Conservation (phyloP, 208 protist genomes). For the Acanthamoeba quina region DNA sequence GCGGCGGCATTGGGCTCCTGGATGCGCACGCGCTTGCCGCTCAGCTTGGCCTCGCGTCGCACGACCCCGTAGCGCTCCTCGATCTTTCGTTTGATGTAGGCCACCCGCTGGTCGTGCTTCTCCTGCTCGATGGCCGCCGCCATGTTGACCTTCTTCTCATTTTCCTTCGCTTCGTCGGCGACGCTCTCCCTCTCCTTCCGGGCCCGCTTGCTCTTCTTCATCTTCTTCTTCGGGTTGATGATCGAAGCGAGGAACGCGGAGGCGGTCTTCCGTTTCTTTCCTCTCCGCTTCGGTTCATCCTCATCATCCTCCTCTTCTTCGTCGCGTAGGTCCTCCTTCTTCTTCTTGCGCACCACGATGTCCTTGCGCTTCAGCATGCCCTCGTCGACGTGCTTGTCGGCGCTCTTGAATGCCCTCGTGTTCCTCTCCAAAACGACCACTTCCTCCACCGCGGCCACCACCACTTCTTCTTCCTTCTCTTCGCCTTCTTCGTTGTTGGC, state of each 20-base stretch:
- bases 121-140: background rate
- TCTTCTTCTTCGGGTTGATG: background rate
- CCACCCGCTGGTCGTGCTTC: background rate
- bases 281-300: background rate
- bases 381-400: background rate
- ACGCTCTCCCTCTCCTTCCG: background rate
- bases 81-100: slow-evolving; percentile 40
- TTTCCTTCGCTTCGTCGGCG: background rate
- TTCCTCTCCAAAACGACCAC: too few species aligned
- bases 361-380: background rate
- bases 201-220: background rate
- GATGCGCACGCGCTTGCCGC: slow-evolving; percentile 30
- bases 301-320: background rate
- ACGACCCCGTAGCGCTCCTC: slow-evolving; percentile 44
- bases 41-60: slow-evolving; percentile 10
- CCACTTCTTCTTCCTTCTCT: too few species aligned
- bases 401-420: background rate
- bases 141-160: background rate
- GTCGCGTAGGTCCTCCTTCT: background rate
- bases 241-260: background rate
- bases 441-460: too few species aligned
- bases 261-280: background rate
- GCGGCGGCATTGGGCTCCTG: background rate
- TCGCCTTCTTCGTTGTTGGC: too few species aligned
- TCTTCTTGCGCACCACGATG: background rate